phyloP scores from a whole-genome alignment of 1,284 basidiomycete species.

The Ganoderma sp. region DNA sequence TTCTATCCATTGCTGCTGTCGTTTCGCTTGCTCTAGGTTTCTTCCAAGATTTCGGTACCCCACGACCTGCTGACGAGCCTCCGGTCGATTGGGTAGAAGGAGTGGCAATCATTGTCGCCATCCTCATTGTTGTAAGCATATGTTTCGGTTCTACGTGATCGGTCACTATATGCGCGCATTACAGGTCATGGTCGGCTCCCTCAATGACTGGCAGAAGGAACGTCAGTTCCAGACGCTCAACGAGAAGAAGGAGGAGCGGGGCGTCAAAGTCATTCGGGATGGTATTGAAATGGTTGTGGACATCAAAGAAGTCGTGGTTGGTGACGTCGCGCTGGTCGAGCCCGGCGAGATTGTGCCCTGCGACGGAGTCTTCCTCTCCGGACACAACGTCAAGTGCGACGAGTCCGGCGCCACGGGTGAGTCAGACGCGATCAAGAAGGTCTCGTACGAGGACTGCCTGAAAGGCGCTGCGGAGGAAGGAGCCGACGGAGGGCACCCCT shows the following conservation, averaged over 20 bases:
- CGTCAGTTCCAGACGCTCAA: slow-evolving; percentile 93
- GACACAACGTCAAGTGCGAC: slow-evolving; percentile 95
- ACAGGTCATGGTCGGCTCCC: slow-evolving; percentile 82
- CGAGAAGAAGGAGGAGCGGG: slow-evolving; percentile 94
- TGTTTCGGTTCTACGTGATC: not conserved
- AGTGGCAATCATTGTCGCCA: slow-evolving; percentile 93
- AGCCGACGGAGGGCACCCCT: slow-evolving; percentile 35
- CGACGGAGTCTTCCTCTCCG: slow-evolving; percentile 92
- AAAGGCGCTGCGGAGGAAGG: slow-evolving; percentile 39
- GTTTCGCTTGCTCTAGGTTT: slow-evolving; percentile 94
- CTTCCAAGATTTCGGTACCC: slow-evolving; percentile 89
- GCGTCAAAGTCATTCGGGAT: slow-evolving; percentile 89
- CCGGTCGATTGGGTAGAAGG: slow-evolving; percentile 98
- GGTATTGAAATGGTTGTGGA: slow-evolving; percentile 84
- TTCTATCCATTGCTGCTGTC: slow-evolving; percentile 90
- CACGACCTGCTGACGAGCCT: slow-evolving; percentile 62
- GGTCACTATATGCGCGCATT: not conserved
- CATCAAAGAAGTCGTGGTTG: slow-evolving; percentile 91
- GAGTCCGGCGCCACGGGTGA: slow-evolving; percentile 97
- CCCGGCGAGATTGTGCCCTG: slow-evolving; percentile 96
- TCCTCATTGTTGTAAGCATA: slow-evolving; percentile 75
- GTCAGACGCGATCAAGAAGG: slow-evolving; percentile 93
- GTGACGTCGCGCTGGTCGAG: slow-evolving; percentile 90
- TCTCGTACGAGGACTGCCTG: slow-evolving; percentile 78
- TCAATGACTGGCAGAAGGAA: slow-evolving; percentile 98